Base-by-base conservation (phyloP, 2,329 filamentous ascomycete genomes). In the Penicillium paneum region DNA sequence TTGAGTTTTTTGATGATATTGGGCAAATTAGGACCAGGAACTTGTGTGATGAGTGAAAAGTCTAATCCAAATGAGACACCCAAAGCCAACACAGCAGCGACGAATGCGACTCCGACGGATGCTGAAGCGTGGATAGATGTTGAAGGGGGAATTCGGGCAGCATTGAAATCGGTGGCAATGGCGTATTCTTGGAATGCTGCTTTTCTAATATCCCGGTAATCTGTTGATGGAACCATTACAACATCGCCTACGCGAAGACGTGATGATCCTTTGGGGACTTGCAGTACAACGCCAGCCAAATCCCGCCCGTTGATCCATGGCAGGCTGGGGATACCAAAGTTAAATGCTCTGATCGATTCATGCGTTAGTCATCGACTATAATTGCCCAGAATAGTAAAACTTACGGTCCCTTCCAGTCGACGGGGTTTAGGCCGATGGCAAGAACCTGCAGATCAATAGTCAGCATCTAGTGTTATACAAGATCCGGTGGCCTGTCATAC, bases 391-490 rank as follows among this genome's bases (percentile, higher is more conserved):
- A 39, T 5, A 29, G 19, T 17, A 26, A 35, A 11, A 77, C 83
- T 62, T 74, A 88, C 86, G 86, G 84, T 55, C 84, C 81, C 74
- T 89, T 89, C 84, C 84, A 89, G 67, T 90, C 89, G 52, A 91
- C 88, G 0, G 89, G 89, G 63, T 91, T 91, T 35, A 91, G 73
- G 0, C 88, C 88, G 62, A 90, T 85, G 12, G 82, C 82, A 35
- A 80, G 74, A 1, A 84, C 76, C 71, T 73, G 51, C 2, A 8
- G 8, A 32, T 21, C 8, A 44, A 51, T 28, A 32, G 45, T 62
- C n/a, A 62, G 40, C 31, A 39, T 8, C 29, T 15, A 8, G 11
- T 39, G 41, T 11, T 8, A 43, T 45, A 39, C 32, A 54, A 36
- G 32, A 19, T 46, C n/a, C 29, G 5, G 17, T 13, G 11, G 4